phyloP scores from a whole-genome alignment of 805 yeast species.

The Lachancea sp. region DNA sequence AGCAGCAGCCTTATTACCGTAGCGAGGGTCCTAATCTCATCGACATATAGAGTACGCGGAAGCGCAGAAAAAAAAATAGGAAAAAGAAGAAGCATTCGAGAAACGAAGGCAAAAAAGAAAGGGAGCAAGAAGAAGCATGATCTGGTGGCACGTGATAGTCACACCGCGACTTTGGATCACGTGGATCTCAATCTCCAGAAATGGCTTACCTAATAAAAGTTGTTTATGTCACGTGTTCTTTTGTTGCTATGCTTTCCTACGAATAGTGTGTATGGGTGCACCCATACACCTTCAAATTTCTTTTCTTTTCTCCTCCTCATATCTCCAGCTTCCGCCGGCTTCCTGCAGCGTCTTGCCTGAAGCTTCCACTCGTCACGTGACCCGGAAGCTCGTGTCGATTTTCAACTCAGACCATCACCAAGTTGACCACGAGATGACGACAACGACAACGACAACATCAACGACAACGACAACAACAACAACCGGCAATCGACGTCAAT shows the following conservation, averaged over 20 bases:
- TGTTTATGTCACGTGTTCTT: too few relatives aligned
- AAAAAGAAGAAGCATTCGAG: background rate
- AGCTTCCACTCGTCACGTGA: too few relatives aligned
- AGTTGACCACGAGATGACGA: conserved; percentile 7
- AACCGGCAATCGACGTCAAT: too few relatives aligned
- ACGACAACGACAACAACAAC: too few relatives aligned
- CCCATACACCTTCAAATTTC: background rate
- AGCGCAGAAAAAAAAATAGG: background rate
- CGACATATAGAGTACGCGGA: conserved; percentile 22
- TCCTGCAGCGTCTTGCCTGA: background rate
- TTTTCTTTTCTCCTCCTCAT: conserved; percentile 1
- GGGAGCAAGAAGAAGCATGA: too few relatives aligned
- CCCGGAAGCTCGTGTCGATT: conserved; percentile 1
- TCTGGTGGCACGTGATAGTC: background rate
- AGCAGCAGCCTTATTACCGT: conserved; percentile 8
- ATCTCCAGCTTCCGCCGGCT: conserved; percentile 8
- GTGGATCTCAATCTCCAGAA: too few relatives aligned
- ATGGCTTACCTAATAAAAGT: too few relatives aligned
- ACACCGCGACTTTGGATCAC: too few relatives aligned
- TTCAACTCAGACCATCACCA: background rate
- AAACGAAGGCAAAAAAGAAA: background rate
- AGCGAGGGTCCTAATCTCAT: conserved; percentile 23
- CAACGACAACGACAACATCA: too few relatives aligned
- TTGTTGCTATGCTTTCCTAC: too few relatives aligned
- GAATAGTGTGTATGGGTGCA: background rate